Base-by-base conservation (phyloP, 495 filamentous ascomycete genomes). In the Xanthoparmelia taractica region DNA sequence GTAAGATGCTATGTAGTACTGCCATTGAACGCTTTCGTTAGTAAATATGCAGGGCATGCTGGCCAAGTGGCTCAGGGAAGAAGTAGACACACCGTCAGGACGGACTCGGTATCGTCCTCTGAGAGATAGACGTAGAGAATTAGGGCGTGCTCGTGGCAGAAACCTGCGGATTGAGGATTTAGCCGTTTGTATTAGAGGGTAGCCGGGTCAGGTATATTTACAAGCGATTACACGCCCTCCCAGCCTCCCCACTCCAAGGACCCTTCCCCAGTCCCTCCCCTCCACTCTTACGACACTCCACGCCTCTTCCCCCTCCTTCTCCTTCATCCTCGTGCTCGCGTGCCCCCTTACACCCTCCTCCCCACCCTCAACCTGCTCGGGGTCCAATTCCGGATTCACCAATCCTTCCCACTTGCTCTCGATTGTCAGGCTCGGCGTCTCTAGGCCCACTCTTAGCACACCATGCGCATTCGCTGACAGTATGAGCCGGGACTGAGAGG, bases 71-170 rank as follows among this genome's bases (percentile, higher is more conserved):
- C 2, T n/a, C 8, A 11, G 47, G 52, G 4, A 8, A 18, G 23
- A 31, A 23, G 60, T 0, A 56, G 8, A 54, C 31, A 17, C 71
- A 91, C 89, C n/a, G 90, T 93, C 59, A 93, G 72, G 61, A 95
- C 88, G 54, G 89, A 84, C 63, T 88, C 80, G 73, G 86, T 84
- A 59, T 85, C 87, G 56, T 83, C 75, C 64, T 86, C 79, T 43
- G 90, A 83, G 59, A 97, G 78, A 71, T 93, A 98, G 27, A 98
- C 94, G 70, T 98, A 98, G 4, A 97, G 76, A 29, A 97, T 87
- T 58, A 98, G 71, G 0, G 92, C 93, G 71, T 88, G 88, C n/a
- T 92, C 89, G 67, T 87, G 76, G 60, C 83, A 78, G 61, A 88
- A 85, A 65, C 82, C 83, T 84, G 57, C 6, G 11, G 18, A 43